Percentiles rank a stretch among this genome's conserved stretches.
Evolutionary conservation across 768 basidiomycete genomes (phyloP).

Genomic region (Rhizopogon roseolus): DNA sequence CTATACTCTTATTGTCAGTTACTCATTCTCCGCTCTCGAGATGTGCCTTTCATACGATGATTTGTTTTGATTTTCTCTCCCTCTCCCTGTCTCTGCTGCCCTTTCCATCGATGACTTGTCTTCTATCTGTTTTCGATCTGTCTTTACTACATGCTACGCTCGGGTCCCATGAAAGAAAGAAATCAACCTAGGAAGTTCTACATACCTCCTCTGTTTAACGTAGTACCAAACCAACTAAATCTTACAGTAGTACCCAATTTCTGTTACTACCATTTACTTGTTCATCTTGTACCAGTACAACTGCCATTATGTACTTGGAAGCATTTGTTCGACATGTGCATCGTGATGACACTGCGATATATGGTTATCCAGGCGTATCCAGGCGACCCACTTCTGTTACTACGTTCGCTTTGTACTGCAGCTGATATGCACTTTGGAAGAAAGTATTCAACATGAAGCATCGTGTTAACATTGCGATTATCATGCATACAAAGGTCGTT

Average conservation of each 20-base stretch:
- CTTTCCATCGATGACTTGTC: conserved; percentile 8
- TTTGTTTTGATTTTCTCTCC: conserved; percentile 23
- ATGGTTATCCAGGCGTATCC: too few relatives aligned
- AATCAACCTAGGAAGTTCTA: conserved; percentile 4
- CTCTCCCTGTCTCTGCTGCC: conserved; percentile 12
- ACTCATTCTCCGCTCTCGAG: conserved; percentile 31
- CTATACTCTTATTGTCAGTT: conserved; percentile 25
- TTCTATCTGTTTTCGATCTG: conserved; percentile 26
- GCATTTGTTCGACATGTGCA: not conserved
- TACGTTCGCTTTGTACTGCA: too few relatives aligned
- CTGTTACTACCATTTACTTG: conserved; percentile 1
- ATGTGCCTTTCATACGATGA: conserved; percentile 28
- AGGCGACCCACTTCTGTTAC: too few relatives aligned
- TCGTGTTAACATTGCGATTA: not conserved
- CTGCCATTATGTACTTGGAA: not conserved
- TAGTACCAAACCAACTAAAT: conserved; percentile 5
- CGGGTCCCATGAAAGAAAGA: conserved; percentile 6
- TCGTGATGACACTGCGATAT: too few relatives aligned
- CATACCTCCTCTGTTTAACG: conserved; percentile 9
- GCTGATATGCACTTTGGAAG: too few relatives aligned
- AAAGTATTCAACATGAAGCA: not conserved
- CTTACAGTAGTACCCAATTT: conserved; percentile 8
- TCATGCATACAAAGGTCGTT: not conserved
- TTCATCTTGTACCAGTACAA: not conserved
- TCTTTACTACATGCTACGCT: conserved; percentile 7